These are phyloP conservation scores for Limnanthes douglasii DNA, from an alignment of 345 rosid genomes.

Conservation along the genomic window DNA sequence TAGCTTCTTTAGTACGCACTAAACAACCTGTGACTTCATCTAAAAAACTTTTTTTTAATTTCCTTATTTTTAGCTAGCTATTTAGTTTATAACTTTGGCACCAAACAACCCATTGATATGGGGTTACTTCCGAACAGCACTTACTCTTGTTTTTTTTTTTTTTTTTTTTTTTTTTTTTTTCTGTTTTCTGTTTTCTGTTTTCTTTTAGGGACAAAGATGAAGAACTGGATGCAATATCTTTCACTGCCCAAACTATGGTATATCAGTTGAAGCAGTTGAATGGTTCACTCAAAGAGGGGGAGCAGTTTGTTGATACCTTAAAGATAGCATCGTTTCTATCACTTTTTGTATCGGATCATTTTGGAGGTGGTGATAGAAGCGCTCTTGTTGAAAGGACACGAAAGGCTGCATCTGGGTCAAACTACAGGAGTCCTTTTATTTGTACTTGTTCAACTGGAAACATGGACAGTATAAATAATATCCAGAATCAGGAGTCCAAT, in stretches of 20 bases:
- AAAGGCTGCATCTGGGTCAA: conserved; percentile 67
- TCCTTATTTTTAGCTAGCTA: too few species aligned
- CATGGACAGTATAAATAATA: conserved; percentile 17
- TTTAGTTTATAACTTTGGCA: too few species aligned
- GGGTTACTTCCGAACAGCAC: too few species aligned
- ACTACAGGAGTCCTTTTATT: conserved; percentile 70
- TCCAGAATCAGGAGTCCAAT: conserved; percentile 17
- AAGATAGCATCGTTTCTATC: conserved; percentile 72
- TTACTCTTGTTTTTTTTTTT: too few species aligned
- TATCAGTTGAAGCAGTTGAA: conserved; percentile 36
- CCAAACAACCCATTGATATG: too few species aligned
- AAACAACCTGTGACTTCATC: too few species aligned
- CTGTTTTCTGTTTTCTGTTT: conserved; percentile 2
- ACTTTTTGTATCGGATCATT: conserved; percentile 91
- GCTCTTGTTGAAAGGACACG: conserved; percentile 49
- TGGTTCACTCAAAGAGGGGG: conserved; percentile 26
- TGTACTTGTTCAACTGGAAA: conserved; percentile 93
- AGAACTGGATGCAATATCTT: conserved; percentile 59
- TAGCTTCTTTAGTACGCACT: too few species aligned
- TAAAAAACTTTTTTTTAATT: too few species aligned
- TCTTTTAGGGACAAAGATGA: conserved; percentile 63
- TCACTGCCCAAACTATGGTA: conserved; percentile 60
- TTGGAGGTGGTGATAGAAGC: conserved; percentile 88
- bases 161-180: conserved; percentile 11
- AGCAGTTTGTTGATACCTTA: conserved; percentile 28